These are phyloP conservation scores for Salvia sclarea DNA, from an alignment of 305 asterid genomes.

Conservation along the genomic window DNA sequence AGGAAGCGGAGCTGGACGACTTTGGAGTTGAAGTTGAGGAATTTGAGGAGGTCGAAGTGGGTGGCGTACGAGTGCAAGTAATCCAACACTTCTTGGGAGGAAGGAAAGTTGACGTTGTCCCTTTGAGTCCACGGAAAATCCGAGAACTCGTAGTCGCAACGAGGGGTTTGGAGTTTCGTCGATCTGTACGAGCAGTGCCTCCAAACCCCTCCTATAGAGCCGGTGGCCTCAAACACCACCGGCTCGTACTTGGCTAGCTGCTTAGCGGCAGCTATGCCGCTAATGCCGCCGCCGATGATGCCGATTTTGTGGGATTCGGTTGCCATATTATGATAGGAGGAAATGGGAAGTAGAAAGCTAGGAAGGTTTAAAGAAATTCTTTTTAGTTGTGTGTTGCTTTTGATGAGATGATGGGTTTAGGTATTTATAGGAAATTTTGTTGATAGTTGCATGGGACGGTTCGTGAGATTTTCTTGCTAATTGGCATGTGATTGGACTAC, in stretches of 20 bases:
- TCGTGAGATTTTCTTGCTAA: neutral
- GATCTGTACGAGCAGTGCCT: conserved; percentile 72
- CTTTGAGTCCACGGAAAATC: conserved; percentile 89
- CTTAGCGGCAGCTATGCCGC: conserved; percentile 87
- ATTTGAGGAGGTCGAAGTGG: conserved; percentile 60
- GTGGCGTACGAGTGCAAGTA: conserved; percentile 66
- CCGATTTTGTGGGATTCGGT: conserved; percentile 50
- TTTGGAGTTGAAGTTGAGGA: conserved; percentile 68
- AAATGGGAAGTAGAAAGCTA: neutral
- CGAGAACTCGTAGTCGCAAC: conserved; percentile 86
- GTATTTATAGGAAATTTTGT: conserved; percentile 44
- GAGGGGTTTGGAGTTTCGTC: conserved; percentile 81
- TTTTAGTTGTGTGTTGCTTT: neutral
- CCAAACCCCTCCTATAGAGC: conserved; percentile 88
- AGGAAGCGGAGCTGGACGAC: conserved; percentile 69
- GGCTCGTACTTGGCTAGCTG: conserved; percentile 63
- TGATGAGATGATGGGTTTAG: conserved; percentile 24
- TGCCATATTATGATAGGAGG: conserved; percentile 35
- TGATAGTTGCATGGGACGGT: conserved; percentile 43
- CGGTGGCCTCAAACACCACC: conserved; percentile 77
- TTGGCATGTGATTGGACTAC: conserved; percentile 53
- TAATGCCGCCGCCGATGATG: conserved; percentile 80
- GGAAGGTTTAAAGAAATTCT: neutral
- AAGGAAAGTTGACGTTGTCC: conserved; percentile 71
- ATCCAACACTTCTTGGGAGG: conserved; percentile 67